Evolutionary conservation across 331 rosid genomes (phyloP), one percentile per base, ranked within the genome.

Genomic region (Phaseolus coccineus): DNA sequence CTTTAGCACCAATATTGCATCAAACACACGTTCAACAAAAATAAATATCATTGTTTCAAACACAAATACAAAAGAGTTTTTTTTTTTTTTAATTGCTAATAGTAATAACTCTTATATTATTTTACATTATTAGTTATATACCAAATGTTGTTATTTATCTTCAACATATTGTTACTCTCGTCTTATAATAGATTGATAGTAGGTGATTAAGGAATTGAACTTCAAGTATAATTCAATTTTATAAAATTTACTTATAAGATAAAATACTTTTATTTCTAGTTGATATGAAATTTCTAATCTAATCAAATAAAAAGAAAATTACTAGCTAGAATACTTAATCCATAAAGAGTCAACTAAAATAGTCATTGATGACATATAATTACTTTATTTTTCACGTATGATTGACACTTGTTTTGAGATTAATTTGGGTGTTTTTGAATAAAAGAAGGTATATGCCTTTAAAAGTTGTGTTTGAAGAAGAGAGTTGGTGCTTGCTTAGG

Each of bases 391-490:
- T 66, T 73, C 80, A 78, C 81, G 83, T 73, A 81, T 47, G 33
- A 48, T 57, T 50, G 67, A 72, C 22, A 71, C 30, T 62, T 59
- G 44, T 25, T 61, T 25, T 33, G 64, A 14, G 50, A 69, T 82
- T 51, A 77, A 73, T 76, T 37, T 59, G 57, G 25, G 56, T 67
- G 48, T 27, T 56, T 19, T 67, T 57, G 56, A 82, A 82, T 33
- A 73, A 78, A 74, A 70, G 71, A 58, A 67, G 58, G 81, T 64
- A 77, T 86, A 78, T 71, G 77, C 50, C 59, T 28, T 61, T 62
- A 69, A 76, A 19, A 70, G 68, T 69, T 73, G 1, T 35, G 51
- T 80, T 76, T 52, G 58, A 69, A 59, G 71, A 74, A 82, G 69
- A 69, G 24, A 78, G 47, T 48, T 50, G 71, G 25, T 63, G 77